phyloP scores from a whole-genome alignment of 2,329 filamentous ascomycete species.

The Neospermospora avenae region DNA sequence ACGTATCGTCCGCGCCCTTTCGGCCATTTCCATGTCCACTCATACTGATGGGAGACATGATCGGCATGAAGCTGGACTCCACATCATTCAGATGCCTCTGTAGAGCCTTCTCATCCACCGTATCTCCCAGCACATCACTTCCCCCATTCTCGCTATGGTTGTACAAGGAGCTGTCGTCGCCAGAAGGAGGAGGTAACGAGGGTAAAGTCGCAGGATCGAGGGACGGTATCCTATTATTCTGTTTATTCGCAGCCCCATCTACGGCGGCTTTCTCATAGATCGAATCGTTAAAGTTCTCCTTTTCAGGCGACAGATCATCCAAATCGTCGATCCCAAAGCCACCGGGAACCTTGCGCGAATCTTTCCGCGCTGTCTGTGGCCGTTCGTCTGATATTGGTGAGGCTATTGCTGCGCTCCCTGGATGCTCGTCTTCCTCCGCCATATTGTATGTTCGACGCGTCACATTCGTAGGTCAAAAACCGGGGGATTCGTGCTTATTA shows the following conservation, averaged over 20 bases:
- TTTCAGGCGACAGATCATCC: conserved; percentile 30
- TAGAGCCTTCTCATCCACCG: conserved; percentile 35
- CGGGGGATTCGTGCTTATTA: not conserved
- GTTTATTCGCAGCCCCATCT: conserved; percentile 18
- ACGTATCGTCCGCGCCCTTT: conserved; percentile 54
- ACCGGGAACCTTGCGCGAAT: conserved; percentile 29
- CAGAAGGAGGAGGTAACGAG: conserved; percentile 25
- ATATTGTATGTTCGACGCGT: conserved; percentile 29
- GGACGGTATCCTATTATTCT: conserved; percentile 23
- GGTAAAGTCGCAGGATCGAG: conserved; percentile 28
- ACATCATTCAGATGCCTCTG: conserved; percentile 55
- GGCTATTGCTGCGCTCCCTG: conserved; percentile 8
- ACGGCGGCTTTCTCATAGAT: conserved; percentile 22
- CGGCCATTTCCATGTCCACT: conserved; percentile 32
- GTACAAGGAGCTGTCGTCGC: conserved; percentile 32
- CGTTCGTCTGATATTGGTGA: conserved; percentile 18
- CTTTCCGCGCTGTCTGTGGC: conserved; percentile 30
- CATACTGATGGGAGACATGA: conserved; percentile 52
- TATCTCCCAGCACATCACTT: conserved; percentile 27
- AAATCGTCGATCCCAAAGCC: conserved; percentile 30
- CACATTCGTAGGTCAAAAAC: conserved; percentile 25
- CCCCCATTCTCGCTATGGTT: conserved; percentile 27
- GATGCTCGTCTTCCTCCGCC: conserved; percentile 31
- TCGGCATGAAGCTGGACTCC: conserved; percentile 62
- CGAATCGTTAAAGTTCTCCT: conserved; percentile 27